Conservation (phyloP, 805 yeast species). For the Myxozyma mucilagina region DNA sequence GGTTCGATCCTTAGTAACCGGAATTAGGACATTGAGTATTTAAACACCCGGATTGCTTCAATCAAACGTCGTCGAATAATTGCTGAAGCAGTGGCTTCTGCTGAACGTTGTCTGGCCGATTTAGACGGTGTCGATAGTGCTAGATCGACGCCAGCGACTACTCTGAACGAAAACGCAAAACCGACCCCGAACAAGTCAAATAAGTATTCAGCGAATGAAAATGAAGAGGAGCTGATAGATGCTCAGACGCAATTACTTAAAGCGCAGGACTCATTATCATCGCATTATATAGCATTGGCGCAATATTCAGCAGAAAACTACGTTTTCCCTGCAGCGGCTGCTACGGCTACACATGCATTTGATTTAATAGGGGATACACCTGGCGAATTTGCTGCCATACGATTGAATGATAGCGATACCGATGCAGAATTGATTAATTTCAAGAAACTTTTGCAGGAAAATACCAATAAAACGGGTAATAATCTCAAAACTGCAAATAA, state of each 20-base stretch:
- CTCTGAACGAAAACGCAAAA: too few relatives aligned
- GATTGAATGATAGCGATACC: too few relatives aligned
- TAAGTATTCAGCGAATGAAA: background rate
- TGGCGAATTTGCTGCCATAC: too few relatives aligned
- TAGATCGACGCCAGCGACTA: background rate
- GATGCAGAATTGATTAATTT: too few relatives aligned
- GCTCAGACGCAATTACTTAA: slow-evolving; percentile 12
- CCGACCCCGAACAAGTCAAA: background rate
- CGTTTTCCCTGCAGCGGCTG: slow-evolving; percentile 16
- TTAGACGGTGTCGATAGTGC: too few relatives aligned
- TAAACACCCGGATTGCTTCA: background rate
- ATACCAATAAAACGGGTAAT: too few relatives aligned
- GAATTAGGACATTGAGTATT: background rate
- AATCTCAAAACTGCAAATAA: too few relatives aligned
- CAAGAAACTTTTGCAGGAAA: too few relatives aligned
- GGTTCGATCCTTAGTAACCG: background rate
- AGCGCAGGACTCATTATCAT: background rate
- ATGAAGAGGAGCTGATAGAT: background rate
- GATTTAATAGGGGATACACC: too few relatives aligned
- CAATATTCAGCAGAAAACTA: slow-evolving; percentile 10
- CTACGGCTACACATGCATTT: background rate
- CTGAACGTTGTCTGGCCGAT: background rate
- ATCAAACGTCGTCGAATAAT: slow-evolving; percentile 1
- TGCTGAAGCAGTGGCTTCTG: background rate
- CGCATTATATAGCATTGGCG: slow-evolving; percentile 8